phyloP scores from a whole-genome alignment of 2,329 filamentous ascomycete species.

The Microsporum audouinii region DNA sequence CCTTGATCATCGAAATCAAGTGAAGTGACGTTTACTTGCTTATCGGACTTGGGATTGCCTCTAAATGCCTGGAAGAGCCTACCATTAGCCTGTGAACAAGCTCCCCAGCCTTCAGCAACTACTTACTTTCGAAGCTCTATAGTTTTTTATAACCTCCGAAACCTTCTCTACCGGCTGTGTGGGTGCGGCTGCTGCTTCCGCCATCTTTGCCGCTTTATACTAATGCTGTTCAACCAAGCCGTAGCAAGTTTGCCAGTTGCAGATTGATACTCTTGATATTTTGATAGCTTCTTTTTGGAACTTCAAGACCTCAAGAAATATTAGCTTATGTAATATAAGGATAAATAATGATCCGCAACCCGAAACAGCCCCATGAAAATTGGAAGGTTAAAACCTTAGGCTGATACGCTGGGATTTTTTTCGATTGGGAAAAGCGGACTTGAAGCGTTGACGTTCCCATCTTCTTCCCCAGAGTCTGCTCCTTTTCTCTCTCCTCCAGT shows the following conservation, averaged over 20 bases:
- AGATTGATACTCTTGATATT: not conserved
- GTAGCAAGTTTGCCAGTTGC: not conserved
- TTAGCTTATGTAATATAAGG: not conserved
- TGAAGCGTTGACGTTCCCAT: not conserved
- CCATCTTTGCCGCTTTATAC: slow-evolving; percentile 12
- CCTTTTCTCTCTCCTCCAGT: not conserved
- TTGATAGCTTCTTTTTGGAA: not conserved
- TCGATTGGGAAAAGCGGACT: not conserved
- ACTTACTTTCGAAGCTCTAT: slow-evolving; percentile 65
- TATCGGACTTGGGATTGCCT: slow-evolving; percentile 28
- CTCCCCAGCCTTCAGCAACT: not conserved
- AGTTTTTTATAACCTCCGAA: slow-evolving; percentile 63
- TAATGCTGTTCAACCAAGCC: not conserved
- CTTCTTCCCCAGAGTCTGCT: not conserved
- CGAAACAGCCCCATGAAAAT: not conserved
- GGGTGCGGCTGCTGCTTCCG: slow-evolving; percentile 18
- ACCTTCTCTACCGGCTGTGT: slow-evolving; percentile 42
- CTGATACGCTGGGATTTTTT: not conserved
- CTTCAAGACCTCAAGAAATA: not conserved
- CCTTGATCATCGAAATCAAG: slow-evolving; percentile 95
- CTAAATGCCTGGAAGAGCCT: slow-evolving; percentile 21
- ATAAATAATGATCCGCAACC: not conserved
- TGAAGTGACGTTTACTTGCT: slow-evolving; percentile 59
- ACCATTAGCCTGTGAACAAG: not conserved
- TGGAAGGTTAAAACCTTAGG: not conserved